phyloP scores from a whole-genome alignment of 805 yeast species.

The Barnettozyma vustinii region DNA sequence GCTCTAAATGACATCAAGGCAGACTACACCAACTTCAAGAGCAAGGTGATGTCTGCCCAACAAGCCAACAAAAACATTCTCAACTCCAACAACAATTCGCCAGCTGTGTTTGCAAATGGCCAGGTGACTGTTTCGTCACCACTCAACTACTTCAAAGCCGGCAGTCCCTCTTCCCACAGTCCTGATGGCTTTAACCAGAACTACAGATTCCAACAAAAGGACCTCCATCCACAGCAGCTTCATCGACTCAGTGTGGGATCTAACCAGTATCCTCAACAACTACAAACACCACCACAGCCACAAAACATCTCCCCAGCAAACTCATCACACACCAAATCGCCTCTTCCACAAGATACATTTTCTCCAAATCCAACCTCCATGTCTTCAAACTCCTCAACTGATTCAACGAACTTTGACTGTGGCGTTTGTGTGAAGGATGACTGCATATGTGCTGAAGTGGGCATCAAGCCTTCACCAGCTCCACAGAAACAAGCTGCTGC shows the following conservation, averaged over 20 bases:
- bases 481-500: background rate
- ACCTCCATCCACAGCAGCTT: conserved; percentile 6
- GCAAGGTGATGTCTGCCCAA: conserved; percentile 8
- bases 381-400: conserved; percentile 18
- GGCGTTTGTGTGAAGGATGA: conserved; percentile 65
- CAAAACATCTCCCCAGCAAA: conserved; percentile 31
- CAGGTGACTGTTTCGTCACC: conserved; percentile 24
- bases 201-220: conserved; percentile 5
- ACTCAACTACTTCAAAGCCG: conserved; percentile 44
- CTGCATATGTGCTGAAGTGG: conserved; percentile 54
- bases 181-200: conserved; percentile 7
- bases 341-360: conserved; percentile 18
- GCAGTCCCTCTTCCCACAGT: conserved; percentile 22
- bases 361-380: conserved; percentile 16
- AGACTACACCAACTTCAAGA: conserved; percentile 22
- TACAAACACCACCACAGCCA: conserved; percentile 2
- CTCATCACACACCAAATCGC: conserved; percentile 44
- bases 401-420: conserved; percentile 36
- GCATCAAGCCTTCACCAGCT: conserved; percentile 18
- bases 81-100: conserved; percentile 16
- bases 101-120: conserved; percentile 23
- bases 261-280: conserved; percentile 10
- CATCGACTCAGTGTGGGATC: conserved; percentile 2
- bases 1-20: conserved; percentile 26
- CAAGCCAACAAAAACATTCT: conserved; percentile 14